These are phyloP conservation scores for Mentha longifolia DNA, from an alignment of 257 asterid genomes.

Conservation along the genomic window DNA sequence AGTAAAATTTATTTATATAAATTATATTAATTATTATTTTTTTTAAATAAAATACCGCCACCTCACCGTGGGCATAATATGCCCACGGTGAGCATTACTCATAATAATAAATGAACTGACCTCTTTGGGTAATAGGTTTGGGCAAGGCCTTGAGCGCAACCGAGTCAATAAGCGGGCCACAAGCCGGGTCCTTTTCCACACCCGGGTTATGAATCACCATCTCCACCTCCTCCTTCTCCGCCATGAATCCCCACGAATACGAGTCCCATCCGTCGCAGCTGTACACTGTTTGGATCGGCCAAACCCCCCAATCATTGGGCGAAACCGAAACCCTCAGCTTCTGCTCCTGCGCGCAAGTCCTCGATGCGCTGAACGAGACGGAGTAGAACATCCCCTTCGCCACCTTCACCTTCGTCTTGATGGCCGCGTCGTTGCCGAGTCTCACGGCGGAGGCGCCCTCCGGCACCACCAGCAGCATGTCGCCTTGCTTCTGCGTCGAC, in stretches of 20 bases:
- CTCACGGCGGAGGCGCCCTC: constrained; percentile 80
- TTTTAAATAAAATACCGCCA: too few relatives aligned
- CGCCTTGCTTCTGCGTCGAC: constrained; percentile 81
- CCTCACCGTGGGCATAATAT: too few relatives aligned
- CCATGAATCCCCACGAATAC: constrained; percentile 72
- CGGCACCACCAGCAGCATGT: constrained; percentile 81
- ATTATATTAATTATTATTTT: too few relatives aligned
- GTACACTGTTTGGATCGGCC: constrained; percentile 80
- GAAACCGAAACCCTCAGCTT: constrained; percentile 40
- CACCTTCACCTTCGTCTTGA: constrained; percentile 63
- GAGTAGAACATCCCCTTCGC: constrained; percentile 55
- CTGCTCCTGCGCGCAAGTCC: constrained; percentile 92
- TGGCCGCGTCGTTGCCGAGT: constrained; percentile 75
- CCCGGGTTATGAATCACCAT: constrained; percentile 68
- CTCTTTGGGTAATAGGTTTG: constrained; percentile 49
- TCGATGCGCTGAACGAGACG: constrained; percentile 66
- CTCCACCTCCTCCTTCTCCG: constrained; percentile 48
- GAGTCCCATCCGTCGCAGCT: constrained; percentile 85
- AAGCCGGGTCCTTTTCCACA: constrained; percentile 61
- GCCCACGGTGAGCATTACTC: too few relatives aligned
- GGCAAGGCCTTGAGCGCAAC: constrained; percentile 67
- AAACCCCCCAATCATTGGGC: constrained; percentile 56
- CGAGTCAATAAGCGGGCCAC: constrained; percentile 70
- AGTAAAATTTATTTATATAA: too few relatives aligned
- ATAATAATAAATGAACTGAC: too few relatives aligned